A percentile compares a stretch with the other conserved stretches of the same genome.
These are phyloP conservation scores for Trichoderma parareesei DNA, from an alignment of 495 filamentous ascomycete species.

Conservation along the genomic window DNA sequence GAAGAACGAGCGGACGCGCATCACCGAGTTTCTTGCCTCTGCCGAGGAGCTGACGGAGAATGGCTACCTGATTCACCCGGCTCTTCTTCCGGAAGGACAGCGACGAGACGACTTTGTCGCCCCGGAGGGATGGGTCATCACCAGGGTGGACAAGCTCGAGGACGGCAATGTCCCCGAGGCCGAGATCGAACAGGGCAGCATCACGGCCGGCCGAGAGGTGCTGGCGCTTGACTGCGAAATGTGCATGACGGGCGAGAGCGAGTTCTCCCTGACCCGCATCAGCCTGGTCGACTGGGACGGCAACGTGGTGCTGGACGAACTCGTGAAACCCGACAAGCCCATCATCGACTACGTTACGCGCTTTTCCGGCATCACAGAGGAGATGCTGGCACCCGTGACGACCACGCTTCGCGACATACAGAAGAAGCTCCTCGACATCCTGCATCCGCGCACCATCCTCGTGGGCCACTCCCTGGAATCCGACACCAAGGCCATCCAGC, in stretches of 20 bases:
- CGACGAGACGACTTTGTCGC: conserved; percentile 33
- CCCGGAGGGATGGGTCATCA: conserved; percentile 78
- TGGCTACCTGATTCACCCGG: conserved; percentile 74
- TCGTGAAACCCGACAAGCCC: conserved; percentile 80
- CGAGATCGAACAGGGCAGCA: conserved; percentile 68
- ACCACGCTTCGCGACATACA: conserved; percentile 85
- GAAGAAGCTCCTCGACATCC: conserved; percentile 56
- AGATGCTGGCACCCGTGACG: conserved; percentile 68
- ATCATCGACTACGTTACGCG: conserved; percentile 86
- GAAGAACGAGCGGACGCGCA: conserved; percentile 62
- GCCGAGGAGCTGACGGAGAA: conserved; percentile 69
- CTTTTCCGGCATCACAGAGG: conserved; percentile 83
- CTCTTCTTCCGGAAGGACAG: conserved; percentile 42
- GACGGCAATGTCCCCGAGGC: conserved; percentile 58
- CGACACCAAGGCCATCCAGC: conserved; percentile 71
- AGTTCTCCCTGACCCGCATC: conserved; percentile 77
- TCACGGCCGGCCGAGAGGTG: conserved; percentile 76
- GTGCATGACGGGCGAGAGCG: conserved; percentile 70
- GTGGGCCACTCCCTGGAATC: conserved; percentile 89
- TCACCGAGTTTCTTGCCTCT: conserved; percentile 66
- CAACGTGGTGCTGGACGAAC: conserved; percentile 70
- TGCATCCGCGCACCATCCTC: conserved; percentile 70
- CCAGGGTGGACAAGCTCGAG: conserved; percentile 53
- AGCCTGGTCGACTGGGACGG: conserved; percentile 83
- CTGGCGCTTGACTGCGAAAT: conserved; percentile 92